Base-by-base conservation (phyloP, 805 yeast species). In the Metschnikowia cerradonensis region DNA sequence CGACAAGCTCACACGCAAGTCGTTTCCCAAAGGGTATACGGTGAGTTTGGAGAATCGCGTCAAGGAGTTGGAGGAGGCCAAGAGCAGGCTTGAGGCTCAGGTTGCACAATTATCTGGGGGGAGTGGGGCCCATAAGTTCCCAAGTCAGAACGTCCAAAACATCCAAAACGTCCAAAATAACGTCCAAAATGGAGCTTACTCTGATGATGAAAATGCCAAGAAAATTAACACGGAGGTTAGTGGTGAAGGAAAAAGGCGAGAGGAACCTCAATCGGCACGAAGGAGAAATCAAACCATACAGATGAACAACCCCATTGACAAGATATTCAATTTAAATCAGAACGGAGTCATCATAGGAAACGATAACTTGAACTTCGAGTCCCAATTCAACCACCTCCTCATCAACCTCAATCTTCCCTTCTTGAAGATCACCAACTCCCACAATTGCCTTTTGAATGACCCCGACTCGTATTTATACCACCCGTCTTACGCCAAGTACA, bases 21-120 rank as follows among this genome's bases (percentile, higher is more conserved):
- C 91, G 1, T 85, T 86, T 54, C 92, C 94, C 2, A 83, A 84
- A 59, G 92, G 94, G 0, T 87, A 87, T 61, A 87, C 95, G 0
- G 89, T 85, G 66, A 82, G 81, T 58, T 67, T 87, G 56, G 95
- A 87, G 60, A 75, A 74, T 49, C 82, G 80, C 57, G 71, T 87
- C 11, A 76, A 81, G 33, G 77, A 76, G 33, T 68, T 86, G 49
- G 90, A 86, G 61, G 78, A 79, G 41, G 84, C 80, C 26, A 44
- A 52, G 41, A 47, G 33, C 38, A 41, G 15, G 22, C 52, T 57
- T 36, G 47, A 44, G 7, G 33, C 31, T 8, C 47, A 44, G 33
- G 15, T 44, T n/a, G 40, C 33, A 14, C 40, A 44, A 13, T 35
- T 44, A 40, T 32, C 38, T 13, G 32, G n/a, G 2, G 23, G 34